Evolutionary conservation across 2,329 filamentous ascomycete species (phyloP).

Genomic region (Cyphellophora europaea): DNA sequence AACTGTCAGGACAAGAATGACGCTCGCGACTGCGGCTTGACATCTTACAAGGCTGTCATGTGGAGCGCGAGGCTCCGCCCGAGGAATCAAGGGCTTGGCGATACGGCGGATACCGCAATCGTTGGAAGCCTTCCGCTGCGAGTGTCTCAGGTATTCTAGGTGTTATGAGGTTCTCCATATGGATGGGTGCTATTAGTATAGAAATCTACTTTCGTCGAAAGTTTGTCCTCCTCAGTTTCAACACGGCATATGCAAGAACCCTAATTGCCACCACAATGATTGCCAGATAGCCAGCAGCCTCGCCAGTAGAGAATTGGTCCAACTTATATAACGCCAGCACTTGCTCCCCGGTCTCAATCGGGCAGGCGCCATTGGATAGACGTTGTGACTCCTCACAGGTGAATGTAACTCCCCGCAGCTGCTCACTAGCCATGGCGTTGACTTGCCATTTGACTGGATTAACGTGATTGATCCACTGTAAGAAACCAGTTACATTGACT

Average conservation of each 20-base stretch:
- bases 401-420: constrained; percentile 52
- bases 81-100: no score
- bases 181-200: no score
- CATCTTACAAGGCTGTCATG: no score
- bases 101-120: no score
- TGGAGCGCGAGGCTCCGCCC: no score
- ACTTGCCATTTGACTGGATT: constrained; percentile 61
- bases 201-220: no score
- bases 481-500: constrained; percentile 57
- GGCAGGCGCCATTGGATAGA: constrained; percentile 52
- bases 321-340: constrained; percentile 60
- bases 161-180: no score
- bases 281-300: constrained; percentile 55
- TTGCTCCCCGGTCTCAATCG: constrained; percentile 56
- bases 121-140: no score
- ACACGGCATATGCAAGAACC: constrained; percentile 36
- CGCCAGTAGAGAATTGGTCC: constrained; percentile 48
- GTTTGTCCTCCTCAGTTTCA: constrained; percentile 22
- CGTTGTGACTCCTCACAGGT: constrained; percentile 53
- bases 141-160: no score
- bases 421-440: constrained; percentile 58
- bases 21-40: no score
- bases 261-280: constrained; percentile 58
- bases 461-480: constrained; percentile 62
- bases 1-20: no score